Conservation (phyloP, 371 early-diverging fungal species). For the Mortierella sp. region DNA sequence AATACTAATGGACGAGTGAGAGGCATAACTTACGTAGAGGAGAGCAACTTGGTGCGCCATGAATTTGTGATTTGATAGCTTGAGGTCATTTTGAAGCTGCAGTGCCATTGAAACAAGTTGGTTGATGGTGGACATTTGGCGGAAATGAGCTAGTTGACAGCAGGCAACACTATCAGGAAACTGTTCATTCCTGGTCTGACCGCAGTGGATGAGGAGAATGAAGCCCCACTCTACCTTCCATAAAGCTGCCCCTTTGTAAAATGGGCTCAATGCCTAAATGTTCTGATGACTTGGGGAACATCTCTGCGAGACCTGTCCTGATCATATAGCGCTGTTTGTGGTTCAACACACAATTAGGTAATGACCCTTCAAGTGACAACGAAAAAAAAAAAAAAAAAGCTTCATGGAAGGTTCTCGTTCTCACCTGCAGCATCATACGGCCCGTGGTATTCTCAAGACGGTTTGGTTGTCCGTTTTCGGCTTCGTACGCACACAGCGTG, state of each 20-base stretch:
- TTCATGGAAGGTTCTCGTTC: constrained; percentile 1
- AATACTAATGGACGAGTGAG: background rate
- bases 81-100: constrained; percentile 60
- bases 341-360: background rate
- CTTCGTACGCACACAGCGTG: constrained; percentile 30
- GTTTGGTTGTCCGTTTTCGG: constrained; percentile 27
- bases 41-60: constrained; percentile 68
- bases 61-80: constrained; percentile 61
- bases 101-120: constrained; percentile 61
- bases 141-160: constrained; percentile 51
- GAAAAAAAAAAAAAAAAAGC: background rate
- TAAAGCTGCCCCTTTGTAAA: constrained; percentile 32
- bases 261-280: constrained; percentile 39
- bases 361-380: background rate
- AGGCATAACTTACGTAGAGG: constrained; percentile 56
- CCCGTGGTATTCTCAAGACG: constrained; percentile 28
- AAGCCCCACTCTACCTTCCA: constrained; percentile 47
- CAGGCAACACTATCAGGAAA: too few relatives aligned
- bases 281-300: constrained; percentile 52
- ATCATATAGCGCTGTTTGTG: constrained; percentile 39
- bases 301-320: constrained; percentile 43
- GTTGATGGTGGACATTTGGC: constrained; percentile 56
- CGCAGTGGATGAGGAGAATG: too few relatives aligned
- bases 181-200: too few relatives aligned
- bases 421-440: constrained; percentile 42